Conservation (phyloP, 208 protist species). For the Herpetomonas samuelpessoai region DNA sequence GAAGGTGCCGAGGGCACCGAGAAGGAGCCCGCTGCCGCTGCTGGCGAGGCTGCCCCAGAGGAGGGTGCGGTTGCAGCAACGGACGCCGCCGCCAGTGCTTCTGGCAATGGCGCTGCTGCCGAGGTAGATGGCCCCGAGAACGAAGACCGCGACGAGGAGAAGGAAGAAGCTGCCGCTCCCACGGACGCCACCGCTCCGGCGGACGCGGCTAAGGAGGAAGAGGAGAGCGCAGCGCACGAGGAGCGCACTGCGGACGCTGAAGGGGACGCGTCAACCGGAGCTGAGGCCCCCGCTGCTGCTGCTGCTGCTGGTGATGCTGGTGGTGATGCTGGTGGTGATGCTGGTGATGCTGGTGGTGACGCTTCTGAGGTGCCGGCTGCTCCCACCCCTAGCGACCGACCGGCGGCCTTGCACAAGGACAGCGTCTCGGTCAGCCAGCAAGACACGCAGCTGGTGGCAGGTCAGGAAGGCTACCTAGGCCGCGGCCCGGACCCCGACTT, state of each 20-base stretch:
- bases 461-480: constrained; percentile 17
- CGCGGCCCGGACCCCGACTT: constrained; percentile 38
- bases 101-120: neutral
- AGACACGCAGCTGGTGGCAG: constrained; percentile 7
- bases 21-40: neutral
- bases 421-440: neutral
- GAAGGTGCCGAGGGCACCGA: constrained; percentile 2
- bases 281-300: constrained; percentile 10
- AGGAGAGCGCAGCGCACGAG: neutral
- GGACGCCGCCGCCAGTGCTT: neutral
- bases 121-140: neutral
- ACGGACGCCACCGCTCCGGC: neutral
- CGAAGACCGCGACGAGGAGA: neutral
- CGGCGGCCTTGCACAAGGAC: neutral
- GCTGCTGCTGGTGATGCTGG: neutral
- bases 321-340: neutral
- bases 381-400: no score
- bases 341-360: no score
- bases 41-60: neutral
- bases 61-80: neutral
- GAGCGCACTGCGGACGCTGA: neutral
- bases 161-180: no score
- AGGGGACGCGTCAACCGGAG: constrained; percentile 7
- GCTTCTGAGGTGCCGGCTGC: no score
- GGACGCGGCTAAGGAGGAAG: neutral